A percentile compares a stretch with the other conserved stretches of the same genome.
Evolutionary conservation across 2,329 filamentous ascomycete genomes (phyloP).

Genomic region (Colletotrichum sidae): DNA sequence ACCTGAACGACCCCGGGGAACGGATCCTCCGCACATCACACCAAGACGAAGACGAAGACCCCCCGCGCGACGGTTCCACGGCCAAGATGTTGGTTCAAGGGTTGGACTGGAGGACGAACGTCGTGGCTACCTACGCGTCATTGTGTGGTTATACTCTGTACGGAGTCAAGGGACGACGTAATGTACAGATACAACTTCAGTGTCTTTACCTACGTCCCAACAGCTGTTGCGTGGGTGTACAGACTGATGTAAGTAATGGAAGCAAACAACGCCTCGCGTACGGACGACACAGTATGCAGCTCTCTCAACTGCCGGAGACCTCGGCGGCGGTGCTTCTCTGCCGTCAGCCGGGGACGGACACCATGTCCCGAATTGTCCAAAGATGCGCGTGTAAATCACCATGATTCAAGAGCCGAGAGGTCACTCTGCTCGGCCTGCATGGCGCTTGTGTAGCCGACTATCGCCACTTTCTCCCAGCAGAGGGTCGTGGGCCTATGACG

Average conservation of each 20-base stretch:
- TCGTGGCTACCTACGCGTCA: too few species aligned
- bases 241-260: neutral
- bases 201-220: neutral
- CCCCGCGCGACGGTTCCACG: too few species aligned
- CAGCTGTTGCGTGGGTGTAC: neutral
- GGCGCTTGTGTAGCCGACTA: slow-evolving; percentile 1
- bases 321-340: slow-evolving; percentile 4
- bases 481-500: neutral
- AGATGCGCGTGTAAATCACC: neutral
- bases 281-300: neutral
- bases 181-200: too few species aligned
- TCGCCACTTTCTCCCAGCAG: slow-evolving; percentile 9
- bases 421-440: neutral
- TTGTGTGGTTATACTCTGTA: too few species aligned
- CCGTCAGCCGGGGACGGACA: slow-evolving; percentile 9
- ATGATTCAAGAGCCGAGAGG: too few species aligned
- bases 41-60: too few species aligned
- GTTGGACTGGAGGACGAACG: neutral
- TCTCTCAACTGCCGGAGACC: slow-evolving; percentile 2
- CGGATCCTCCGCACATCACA: slow-evolving; percentile 10
- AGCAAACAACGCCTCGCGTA: neutral
- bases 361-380: slow-evolving; percentile 12
- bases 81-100: slow-evolving; percentile 4
- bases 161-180: too few species aligned
- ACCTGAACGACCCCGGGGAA: neutral